These are phyloP conservation scores for Acanthamoeba healyi DNA, from an alignment of 208 protist genomes.

Conservation along the genomic window DNA sequence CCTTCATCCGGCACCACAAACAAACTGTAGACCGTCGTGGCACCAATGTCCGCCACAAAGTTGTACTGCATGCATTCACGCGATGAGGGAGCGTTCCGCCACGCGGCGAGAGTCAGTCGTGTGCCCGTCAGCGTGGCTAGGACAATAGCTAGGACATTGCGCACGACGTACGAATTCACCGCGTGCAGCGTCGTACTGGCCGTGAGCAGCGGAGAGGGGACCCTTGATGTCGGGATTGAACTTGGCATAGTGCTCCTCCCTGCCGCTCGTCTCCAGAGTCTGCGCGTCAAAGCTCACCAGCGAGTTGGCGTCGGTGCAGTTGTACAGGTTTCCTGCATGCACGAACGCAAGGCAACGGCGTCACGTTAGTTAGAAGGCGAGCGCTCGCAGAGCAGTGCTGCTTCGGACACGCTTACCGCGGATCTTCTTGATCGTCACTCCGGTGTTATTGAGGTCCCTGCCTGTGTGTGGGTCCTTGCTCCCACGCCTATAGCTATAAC, in stretches of 20 bases:
- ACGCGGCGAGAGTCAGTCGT: not conserved
- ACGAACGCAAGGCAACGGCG: not conserved
- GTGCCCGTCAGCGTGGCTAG: not conserved
- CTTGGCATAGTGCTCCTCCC: not conserved
- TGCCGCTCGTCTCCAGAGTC: not conserved
- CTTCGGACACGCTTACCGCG: not conserved
- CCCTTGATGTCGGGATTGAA: not conserved
- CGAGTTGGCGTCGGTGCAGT: conserved; percentile 1
- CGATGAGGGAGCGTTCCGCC: too few species aligned
- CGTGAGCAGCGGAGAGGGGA: not conserved
- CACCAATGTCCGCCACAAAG: not conserved
- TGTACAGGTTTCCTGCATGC: not conserved
- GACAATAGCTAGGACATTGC: too few species aligned
- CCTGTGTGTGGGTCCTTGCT: not conserved
- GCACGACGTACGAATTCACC: not conserved
- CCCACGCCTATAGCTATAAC: not conserved
- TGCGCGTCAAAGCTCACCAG: not conserved
- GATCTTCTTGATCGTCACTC: not conserved
- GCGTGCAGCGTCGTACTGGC: not conserved
- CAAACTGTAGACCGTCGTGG: not conserved
- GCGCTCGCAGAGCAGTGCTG: not conserved
- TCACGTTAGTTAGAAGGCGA: not conserved
- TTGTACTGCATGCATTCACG: not conserved
- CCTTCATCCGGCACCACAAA: not conserved
- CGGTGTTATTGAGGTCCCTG: not conserved